Conservation (phyloP, 805 yeast species). For the Barnettozyma sp. region DNA sequence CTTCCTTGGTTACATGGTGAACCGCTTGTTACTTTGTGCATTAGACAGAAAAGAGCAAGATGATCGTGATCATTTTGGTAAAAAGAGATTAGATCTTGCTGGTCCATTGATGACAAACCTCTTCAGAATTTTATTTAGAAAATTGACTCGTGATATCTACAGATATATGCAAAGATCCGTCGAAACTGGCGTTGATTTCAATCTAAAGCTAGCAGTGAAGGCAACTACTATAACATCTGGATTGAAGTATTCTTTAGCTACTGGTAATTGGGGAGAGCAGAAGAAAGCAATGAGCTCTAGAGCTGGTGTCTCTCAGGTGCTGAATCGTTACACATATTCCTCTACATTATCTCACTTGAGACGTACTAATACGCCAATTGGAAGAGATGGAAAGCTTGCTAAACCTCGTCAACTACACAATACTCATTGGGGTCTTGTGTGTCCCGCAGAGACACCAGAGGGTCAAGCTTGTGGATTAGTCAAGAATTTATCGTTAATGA, state of each 20-base stretch:
- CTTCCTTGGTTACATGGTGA: conserved; percentile 96
- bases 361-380: conserved; percentile 98
- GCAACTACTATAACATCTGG: conserved; percentile 97
- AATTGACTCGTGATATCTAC: conserved; percentile 92
- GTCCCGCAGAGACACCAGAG: conserved; percentile 99
- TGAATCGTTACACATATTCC: conserved; percentile 95
- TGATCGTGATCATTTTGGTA: conserved; percentile 99
- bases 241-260: conserved; percentile 92
- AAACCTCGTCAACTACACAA: conserved; percentile 98
- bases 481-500: conserved; percentile 91
- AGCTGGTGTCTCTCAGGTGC: conserved; percentile 98
- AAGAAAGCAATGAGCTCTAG: conserved; percentile 98
- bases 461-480: conserved; percentile 99
- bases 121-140: conserved; percentile 90
- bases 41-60: conserved; percentile 96
- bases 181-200: conserved; percentile 95
- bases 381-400: conserved; percentile 98
- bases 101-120: conserved; percentile 95
- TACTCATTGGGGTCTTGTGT: conserved; percentile 99
- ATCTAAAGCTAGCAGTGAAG: conserved; percentile 92
- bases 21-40: conserved; percentile 89
- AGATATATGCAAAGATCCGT: conserved; percentile 99
- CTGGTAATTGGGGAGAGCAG: conserved; percentile 99
- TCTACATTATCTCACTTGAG: conserved; percentile 98
- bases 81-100: conserved; percentile 95